Conservation (phyloP, 805 yeast genomes). For the Limtongia smithiae region DNA sequence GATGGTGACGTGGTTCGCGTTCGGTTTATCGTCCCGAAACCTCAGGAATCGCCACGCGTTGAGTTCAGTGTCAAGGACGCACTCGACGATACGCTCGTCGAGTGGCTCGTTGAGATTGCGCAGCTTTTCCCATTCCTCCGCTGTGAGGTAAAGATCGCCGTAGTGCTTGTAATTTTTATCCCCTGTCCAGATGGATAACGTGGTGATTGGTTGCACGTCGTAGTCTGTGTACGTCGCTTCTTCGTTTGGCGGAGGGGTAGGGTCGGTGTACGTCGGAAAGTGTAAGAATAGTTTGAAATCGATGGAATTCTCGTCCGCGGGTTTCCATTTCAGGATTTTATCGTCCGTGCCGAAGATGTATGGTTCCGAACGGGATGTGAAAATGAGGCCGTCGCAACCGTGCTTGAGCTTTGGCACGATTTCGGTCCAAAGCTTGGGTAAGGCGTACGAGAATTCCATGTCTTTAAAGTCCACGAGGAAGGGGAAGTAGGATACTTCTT, state of each 20-base stretch:
- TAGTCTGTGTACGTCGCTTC: constrained; percentile 62
- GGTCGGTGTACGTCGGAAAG: constrained; percentile 49
- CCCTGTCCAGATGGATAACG: constrained; percentile 78
- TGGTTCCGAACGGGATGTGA: constrained; percentile 86
- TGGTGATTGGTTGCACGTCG: constrained; percentile 70
- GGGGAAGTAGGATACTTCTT: constrained; percentile 70
- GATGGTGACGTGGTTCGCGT: constrained; percentile 79
- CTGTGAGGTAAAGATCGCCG: constrained; percentile 57
- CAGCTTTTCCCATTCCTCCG: constrained; percentile 76
- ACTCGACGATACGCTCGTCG: constrained; percentile 85
- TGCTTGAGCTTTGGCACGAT: constrained; percentile 70
- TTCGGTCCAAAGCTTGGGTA: constrained; percentile 68
- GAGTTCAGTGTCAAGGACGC: constrained; percentile 56
- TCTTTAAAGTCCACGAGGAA: constrained; percentile 82
- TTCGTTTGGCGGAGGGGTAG: constrained; percentile 43
- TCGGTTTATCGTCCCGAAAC: constrained; percentile 87
- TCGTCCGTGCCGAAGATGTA: constrained; percentile 86
- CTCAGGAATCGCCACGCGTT: constrained; percentile 81
- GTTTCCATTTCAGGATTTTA: constrained; percentile 90
- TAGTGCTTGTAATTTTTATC: constrained; percentile 59
- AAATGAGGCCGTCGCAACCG: constrained; percentile 88
- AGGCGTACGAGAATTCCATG: constrained; percentile 79
- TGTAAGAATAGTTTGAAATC: constrained; percentile 73
- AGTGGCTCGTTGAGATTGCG: constrained; percentile 73
- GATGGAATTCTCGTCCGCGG: constrained; percentile 89